Evolutionary conservation across 108 stramenopile genomes (phyloP), one percentile per base, ranked within the genome.

Genomic region (Conticribra weissflogii): DNA sequence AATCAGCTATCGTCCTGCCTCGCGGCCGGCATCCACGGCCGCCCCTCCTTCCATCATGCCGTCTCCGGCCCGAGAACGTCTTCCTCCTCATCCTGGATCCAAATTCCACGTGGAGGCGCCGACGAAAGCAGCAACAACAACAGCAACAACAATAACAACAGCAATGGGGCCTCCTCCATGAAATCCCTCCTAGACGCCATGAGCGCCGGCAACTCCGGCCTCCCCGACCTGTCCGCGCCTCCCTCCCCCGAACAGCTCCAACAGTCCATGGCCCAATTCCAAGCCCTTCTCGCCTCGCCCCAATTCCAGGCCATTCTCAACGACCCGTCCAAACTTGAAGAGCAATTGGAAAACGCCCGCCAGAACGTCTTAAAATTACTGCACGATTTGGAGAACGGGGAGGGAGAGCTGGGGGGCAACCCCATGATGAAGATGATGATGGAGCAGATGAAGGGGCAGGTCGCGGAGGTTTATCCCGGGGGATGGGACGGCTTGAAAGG

Each of bases 401-500:
- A 41, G 36, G 36, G 36, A 41, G 36, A 41, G 36, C 36, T 41
- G 28, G 76, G 76, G 17, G 76, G 68, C 32, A 78, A 78, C 54
- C 68, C 68, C 32, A 69, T 78, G 76, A 70, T 78, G 62, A 51
- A 28, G 30, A 65, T 78, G 63, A 78, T 78, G 76, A 64, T 78
- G 68, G 76, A 65, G 22, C 76, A 78, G 58, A 57, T 78, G 51
- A 78, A 78, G 44, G 30, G 36, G n/a, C 76, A 78, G 54, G 25
- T 78, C 36, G 76, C 63, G 2, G 27, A 55, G 36, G 30, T 45
- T 1, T 78, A 63, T 29, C 76, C 76, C 0, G 76, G 76, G 3
- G 76, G 76, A 15, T 78, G 76, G 76, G 76, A 78, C n/a, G 76
- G 76, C 15, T 25, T 70, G 66, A 78, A 65, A 41, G 68, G 55